Conservation (phyloP, 306 rosid species). For the Lupinus albus region DNA sequence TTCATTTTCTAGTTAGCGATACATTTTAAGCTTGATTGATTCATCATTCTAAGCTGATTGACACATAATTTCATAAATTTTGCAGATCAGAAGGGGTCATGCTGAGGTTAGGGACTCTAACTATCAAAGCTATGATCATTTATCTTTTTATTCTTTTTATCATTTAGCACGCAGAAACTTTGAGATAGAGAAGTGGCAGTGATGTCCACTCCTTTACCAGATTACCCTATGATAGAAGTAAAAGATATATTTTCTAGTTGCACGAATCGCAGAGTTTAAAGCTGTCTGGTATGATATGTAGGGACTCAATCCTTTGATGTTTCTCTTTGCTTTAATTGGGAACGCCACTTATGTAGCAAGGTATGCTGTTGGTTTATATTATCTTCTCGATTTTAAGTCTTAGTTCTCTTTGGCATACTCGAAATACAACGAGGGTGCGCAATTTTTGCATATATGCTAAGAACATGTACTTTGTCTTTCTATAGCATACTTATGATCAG, state of each 20-base stretch:
- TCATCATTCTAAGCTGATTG: neutral
- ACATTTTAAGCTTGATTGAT: conserved; percentile 11
- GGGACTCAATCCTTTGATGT: conserved; percentile 94
- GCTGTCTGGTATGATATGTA: conserved; percentile 46
- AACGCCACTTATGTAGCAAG: conserved; percentile 77
- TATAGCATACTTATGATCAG: conserved; percentile 75
- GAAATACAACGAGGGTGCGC: conserved; percentile 17
- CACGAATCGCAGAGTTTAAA: conserved; percentile 10
- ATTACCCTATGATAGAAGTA: conserved; percentile 30
- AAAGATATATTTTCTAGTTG: conserved; percentile 27
- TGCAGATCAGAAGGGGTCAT: conserved; percentile 81
- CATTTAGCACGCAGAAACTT: conserved; percentile 18
- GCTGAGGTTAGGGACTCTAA: conserved; percentile 62
- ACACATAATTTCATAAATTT: conserved; percentile 47
- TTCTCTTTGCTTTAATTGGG: conserved; percentile 79
- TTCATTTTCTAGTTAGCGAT: conserved; percentile 12
- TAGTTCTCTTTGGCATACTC: conserved; percentile 9
- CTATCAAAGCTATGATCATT: conserved; percentile 26
- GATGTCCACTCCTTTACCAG: conserved; percentile 26
- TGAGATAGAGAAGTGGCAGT: conserved; percentile 19
- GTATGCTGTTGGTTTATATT: conserved; percentile 42
- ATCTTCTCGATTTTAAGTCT: conserved; percentile 24
- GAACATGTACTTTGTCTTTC: conserved; percentile 27
- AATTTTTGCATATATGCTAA: conserved; percentile 25
- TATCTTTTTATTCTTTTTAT: conserved; percentile 22